These are phyloP conservation scores for Xanthoconium separans DNA, from an alignment of 1,284 basidiomycete species.

Conservation along the genomic window DNA sequence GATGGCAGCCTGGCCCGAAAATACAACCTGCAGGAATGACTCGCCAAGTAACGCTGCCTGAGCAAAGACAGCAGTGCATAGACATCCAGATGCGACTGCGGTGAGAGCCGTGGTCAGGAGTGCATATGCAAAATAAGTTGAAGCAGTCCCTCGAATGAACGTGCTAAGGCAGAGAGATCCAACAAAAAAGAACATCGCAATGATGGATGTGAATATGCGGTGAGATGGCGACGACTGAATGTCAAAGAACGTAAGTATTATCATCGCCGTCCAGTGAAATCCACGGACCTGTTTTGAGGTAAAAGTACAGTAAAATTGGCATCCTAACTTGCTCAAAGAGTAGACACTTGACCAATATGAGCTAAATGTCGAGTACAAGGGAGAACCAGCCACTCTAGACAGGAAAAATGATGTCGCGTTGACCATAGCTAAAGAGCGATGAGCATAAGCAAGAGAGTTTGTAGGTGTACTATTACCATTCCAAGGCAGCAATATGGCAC, in stretches of 20 bases:
- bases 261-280: not conserved
- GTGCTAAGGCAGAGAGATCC: not conserved
- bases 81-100: not conserved
- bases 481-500: not conserved
- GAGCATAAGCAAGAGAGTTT: not conserved
- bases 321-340: not conserved
- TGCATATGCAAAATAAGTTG: not conserved
- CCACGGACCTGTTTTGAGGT: slow-evolving; percentile 2
- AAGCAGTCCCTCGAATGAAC: not conserved
- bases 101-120: not conserved
- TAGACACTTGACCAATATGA: not conserved
- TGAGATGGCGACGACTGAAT: not conserved
- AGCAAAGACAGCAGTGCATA: not conserved
- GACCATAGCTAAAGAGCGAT: not conserved
- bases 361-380: not conserved
- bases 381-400: not conserved
- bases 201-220: not conserved
- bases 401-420: slow-evolving; percentile 1
- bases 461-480: not conserved
- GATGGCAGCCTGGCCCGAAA: not conserved
- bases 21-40: not conserved
- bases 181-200: not conserved
- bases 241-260: not conserved
- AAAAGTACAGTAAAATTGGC: not conserved
- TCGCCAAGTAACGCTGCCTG: not conserved